These are phyloP conservation scores for Marasmius oreades DNA, from an alignment of 1,284 basidiomycete species.

Conservation along the genomic window DNA sequence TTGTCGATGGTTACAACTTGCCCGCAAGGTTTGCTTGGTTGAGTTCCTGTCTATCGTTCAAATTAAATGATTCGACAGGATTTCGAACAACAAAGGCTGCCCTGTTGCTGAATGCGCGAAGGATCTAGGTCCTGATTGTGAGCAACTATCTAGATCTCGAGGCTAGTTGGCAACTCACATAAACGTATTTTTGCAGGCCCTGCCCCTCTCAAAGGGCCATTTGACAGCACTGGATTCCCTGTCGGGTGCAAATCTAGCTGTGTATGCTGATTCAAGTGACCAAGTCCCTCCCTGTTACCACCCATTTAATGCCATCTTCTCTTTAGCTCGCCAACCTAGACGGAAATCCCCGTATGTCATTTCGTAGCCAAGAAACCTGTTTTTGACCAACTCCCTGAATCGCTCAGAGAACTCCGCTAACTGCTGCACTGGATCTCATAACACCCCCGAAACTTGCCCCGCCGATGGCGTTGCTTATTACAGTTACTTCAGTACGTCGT, in stretches of 20 bases:
- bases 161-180: background rate
- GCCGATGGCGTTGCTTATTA: background rate
- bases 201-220: conserved; percentile 47
- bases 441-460: background rate
- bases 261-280: too few species aligned
- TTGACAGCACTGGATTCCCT: conserved; percentile 48
- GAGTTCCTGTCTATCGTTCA: background rate
- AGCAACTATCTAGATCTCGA: background rate
- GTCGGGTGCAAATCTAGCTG: conserved; percentile 65
- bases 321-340: conserved; percentile 42
- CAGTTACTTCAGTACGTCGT: background rate
- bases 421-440: background rate
- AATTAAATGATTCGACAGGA: conserved; percentile 22
- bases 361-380: conserved; percentile 33
- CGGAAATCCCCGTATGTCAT: conserved; percentile 35
- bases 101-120: conserved; percentile 36
- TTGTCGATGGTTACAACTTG: conserved; percentile 56
- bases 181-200: conserved; percentile 38
- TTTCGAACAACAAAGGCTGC: conserved; percentile 39
- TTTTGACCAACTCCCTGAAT: background rate
- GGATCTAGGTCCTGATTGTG: conserved; percentile 33
- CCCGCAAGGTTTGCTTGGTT: conserved; percentile 31
- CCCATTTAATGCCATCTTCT: background rate
- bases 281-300: background rate
- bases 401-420: conserved; percentile 1